phyloP scores from a whole-genome alignment of 2,329 filamentous ascomycete genomes.

The Monilinia polystroma region DNA sequence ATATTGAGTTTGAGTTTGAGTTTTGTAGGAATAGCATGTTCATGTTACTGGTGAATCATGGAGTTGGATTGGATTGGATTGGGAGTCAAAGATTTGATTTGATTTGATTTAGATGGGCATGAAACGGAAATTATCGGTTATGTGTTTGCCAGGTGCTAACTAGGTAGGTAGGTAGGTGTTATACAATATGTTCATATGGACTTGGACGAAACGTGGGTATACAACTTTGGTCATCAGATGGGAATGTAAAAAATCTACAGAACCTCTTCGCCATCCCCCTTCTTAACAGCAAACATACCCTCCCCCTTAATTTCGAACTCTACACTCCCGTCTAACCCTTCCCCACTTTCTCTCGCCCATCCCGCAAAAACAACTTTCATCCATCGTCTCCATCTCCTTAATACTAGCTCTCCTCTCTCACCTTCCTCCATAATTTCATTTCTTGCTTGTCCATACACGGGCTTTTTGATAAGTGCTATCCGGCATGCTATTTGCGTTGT shows the following conservation, averaged over 20 bases:
- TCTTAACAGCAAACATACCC: conserved; percentile 49
- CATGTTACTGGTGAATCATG: too few relatives aligned
- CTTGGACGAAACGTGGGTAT: background rate
- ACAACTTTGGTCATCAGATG: background rate
- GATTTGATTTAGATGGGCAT: too few relatives aligned
- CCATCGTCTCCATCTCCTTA: conserved; percentile 67
- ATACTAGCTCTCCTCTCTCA: conserved; percentile 47
- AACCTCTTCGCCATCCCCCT: background rate
- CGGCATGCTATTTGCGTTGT: conserved; percentile 82
- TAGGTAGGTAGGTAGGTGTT: background rate
- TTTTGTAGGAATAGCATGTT: too few relatives aligned
- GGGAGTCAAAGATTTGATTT: too few relatives aligned
- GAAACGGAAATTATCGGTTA: background rate
- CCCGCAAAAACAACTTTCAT: conserved; percentile 90
- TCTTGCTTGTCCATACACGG: conserved; percentile 47
- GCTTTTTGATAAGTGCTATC: conserved; percentile 74
- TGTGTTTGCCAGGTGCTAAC: background rate
- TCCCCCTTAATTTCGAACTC: conserved; percentile 75
- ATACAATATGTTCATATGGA: background rate
- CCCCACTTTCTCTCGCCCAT: conserved; percentile 60
- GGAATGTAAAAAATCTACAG: background rate
- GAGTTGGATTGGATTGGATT: too few relatives aligned
- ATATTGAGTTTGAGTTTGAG: too few relatives aligned
- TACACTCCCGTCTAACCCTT: conserved; percentile 52
- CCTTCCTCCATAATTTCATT: conserved; percentile 41